Evolutionary conservation across 108 stramenopile species (phyloP), one percentile per base, ranked within the genome.

Genomic region (Ochromonas danica): DNA sequence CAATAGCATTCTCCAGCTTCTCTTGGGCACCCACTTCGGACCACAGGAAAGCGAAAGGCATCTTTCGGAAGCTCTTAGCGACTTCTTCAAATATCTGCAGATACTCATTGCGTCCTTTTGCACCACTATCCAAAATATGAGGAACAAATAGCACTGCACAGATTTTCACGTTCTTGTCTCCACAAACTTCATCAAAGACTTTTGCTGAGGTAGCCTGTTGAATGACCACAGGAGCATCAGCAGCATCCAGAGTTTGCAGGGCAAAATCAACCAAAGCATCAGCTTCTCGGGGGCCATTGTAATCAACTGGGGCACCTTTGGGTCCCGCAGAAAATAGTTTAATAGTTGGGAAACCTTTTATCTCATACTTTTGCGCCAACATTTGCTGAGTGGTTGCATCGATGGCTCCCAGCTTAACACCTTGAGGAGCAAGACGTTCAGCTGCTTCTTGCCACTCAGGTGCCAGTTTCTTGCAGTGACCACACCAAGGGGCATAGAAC

Each of bases 271-370:
- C 62, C 60, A 95, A 79, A 40, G 81, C 84, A 40, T 85, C 87
- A 38, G 79, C 90, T 35, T 78, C 71, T 27, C 94, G 88, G 36
- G 86, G 89, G 14, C 92, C 92, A 40, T 95, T 65, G 80, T 97
- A 97, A 27, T 90, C 87, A 81, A 91, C 85, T 1, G 88, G 81
- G 71, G 79, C 81, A 33, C 74, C 51, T 61, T 91, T 87, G n/a
- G 91, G 91, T 25, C 78, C 78, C 36, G 78, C 42, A 62, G 33
- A 2, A 22, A 78, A 78, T 51, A 87, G 91, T 63, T 88, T 89
- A 45, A 94, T 62, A 0, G 94, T 94, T 1, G 94, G 94, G 80
- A 89, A 93, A 39, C 92, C 92, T 14, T 81, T 72, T 31, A 95
- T 82, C 30, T 93, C 93, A 67, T 92, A 85, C 0, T 75, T 82